phyloP scores from a whole-genome alignment of 495 filamentous ascomycete genomes.

The Penicillium paxilli region DNA sequence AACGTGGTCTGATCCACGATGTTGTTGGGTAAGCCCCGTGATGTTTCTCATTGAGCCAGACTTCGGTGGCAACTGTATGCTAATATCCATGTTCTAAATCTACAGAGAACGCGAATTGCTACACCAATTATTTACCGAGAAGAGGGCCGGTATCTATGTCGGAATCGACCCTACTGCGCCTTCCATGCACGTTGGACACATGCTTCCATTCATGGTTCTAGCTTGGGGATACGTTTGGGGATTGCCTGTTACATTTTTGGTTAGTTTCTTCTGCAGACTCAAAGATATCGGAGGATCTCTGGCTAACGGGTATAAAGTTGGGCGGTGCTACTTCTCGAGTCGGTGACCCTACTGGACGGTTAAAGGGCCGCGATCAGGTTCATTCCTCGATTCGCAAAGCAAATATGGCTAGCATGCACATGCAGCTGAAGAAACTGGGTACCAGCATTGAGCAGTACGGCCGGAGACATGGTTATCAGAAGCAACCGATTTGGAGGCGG shows the following conservation, averaged over 20 bases:
- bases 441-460: slow-evolving; percentile 64
- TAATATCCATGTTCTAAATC: slow-evolving; percentile 15
- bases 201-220: slow-evolving; percentile 90
- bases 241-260: slow-evolving; percentile 67
- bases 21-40: slow-evolving; percentile 67
- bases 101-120: slow-evolving; percentile 62
- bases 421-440: slow-evolving; percentile 80
- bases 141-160: slow-evolving; percentile 77
- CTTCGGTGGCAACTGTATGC: not conserved
- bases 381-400: slow-evolving; percentile 54
- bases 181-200: slow-evolving; percentile 89
- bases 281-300: not conserved
- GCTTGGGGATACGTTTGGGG: slow-evolving; percentile 93
- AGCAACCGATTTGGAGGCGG: slow-evolving; percentile 61
- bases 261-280: slow-evolving; percentile 32
- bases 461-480: slow-evolving; percentile 57
- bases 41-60: not conserved
- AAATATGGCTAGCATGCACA: slow-evolving; percentile 75
- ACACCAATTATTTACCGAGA: slow-evolving; percentile 65
- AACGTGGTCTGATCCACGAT: slow-evolving; percentile 77
- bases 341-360: slow-evolving; percentile 82
- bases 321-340: slow-evolving; percentile 84
- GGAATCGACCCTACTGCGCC: slow-evolving; percentile 91
- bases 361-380: slow-evolving; percentile 63
- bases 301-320: slow-evolving; percentile 48